Conservation (phyloP, 441 rosid genomes). For the Corymbia citriodora region DNA sequence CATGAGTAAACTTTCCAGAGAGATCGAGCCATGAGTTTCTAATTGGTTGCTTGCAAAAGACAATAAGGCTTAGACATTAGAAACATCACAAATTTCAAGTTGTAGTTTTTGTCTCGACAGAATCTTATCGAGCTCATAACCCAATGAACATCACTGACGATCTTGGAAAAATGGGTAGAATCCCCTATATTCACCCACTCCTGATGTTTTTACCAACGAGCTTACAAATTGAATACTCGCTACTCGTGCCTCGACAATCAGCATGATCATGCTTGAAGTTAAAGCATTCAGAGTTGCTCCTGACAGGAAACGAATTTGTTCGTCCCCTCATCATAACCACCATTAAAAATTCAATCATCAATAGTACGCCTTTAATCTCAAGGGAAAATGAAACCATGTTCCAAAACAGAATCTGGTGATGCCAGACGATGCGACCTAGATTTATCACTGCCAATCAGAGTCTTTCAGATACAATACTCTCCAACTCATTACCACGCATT, state of each 20-base stretch:
- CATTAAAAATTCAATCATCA: not conserved
- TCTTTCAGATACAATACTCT: not conserved
- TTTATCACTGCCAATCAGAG: not conserved
- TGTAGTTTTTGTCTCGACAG: not conserved
- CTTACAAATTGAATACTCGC: not conserved
- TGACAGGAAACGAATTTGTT: not conserved
- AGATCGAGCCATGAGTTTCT: not conserved
- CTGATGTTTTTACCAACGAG: not conserved
- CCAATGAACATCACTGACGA: not conserved
- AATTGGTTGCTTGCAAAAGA: not conserved
- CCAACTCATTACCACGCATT: not conserved
- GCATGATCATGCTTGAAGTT: not conserved
- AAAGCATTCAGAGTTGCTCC: not conserved
- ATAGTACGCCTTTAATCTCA: not conserved
- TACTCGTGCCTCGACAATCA: not conserved
- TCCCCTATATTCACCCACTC: not conserved
- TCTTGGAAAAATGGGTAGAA: not conserved
- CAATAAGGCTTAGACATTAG: not conserved
- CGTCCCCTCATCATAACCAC: not conserved
- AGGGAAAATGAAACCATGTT: not conserved
- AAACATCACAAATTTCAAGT: not conserved
- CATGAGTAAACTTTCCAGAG: not conserved
- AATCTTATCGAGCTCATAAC: not conserved
- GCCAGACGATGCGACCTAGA: not conserved
- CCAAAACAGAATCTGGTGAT: not conserved